phyloP scores from a whole-genome alignment of 2,329 filamentous ascomycete genomes.

The Hypoxylon sp. region DNA sequence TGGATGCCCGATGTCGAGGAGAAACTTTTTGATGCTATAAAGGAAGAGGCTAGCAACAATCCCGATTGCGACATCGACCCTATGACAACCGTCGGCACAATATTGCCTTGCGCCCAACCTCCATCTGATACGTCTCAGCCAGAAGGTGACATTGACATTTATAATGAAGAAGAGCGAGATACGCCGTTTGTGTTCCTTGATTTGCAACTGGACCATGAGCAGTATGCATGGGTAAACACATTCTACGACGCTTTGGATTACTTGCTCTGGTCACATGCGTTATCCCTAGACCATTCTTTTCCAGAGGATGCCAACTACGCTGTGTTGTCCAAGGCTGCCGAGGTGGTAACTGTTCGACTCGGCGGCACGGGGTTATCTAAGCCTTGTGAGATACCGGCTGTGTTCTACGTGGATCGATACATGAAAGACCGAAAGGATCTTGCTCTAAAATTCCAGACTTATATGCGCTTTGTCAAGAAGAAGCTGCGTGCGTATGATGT shows the following conservation, averaged over 20 bases:
- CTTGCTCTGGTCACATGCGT: conserved; percentile 63
- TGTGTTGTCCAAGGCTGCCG: conserved; percentile 62
- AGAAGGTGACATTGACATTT: conserved; percentile 46
- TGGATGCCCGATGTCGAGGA: conserved; percentile 64
- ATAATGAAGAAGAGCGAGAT: conserved; percentile 55
- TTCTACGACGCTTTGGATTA: conserved; percentile 66
- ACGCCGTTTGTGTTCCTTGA: conserved; percentile 62
- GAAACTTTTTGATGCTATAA: conserved; percentile 55
- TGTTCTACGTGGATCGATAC: conserved; percentile 71
- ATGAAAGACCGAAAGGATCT: conserved; percentile 62
- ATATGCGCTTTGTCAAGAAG: conserved; percentile 49
- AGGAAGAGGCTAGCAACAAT: conserved; percentile 33
- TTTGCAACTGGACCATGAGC: conserved; percentile 56
- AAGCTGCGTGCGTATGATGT: conserved; percentile 46
- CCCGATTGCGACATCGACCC: conserved; percentile 45
- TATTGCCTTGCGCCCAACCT: conserved; percentile 37
- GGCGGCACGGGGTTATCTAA: conserved; percentile 60
- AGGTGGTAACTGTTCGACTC: conserved; percentile 67
- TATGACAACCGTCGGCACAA: conserved; percentile 48
- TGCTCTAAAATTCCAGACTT: conserved; percentile 62
- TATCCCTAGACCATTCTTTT: conserved; percentile 56
- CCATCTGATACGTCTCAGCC: conserved; percentile 7
- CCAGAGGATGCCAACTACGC: conserved; percentile 60
- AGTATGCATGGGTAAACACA: conserved; percentile 59
- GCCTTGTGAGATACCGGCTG: conserved; percentile 65